Evolutionary conservation across 1,284 basidiomycete species (phyloP).

Genomic region (Fomes fomentarius): DNA sequence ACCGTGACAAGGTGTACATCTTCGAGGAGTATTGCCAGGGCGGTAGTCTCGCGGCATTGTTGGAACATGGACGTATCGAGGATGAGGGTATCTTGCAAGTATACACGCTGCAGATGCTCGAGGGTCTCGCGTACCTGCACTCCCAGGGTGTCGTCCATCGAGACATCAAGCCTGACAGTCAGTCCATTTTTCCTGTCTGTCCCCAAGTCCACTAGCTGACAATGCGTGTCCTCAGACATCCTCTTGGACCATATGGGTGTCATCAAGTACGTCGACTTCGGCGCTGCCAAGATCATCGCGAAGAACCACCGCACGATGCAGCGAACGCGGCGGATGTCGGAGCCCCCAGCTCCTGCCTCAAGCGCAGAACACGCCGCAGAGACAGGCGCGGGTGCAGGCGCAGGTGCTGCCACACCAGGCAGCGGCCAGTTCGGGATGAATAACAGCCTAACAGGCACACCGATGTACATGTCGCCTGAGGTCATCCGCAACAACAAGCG

Average conservation of each 20-base stretch:
- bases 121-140: conserved; percentile 94
- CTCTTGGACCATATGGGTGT: conserved; percentile 92
- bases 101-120: conserved; percentile 97
- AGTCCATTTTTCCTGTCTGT: conserved; percentile 37
- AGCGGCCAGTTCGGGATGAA: conserved; percentile 55
- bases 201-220: background rate
- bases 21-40: conserved; percentile 99
- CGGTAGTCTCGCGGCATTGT: conserved; percentile 87
- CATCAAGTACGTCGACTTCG: conserved; percentile 99
- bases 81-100: conserved; percentile 96
- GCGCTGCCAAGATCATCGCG: conserved; percentile 96
- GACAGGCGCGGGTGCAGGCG: conserved; percentile 28
- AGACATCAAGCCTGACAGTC: conserved; percentile 99
- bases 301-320: conserved; percentile 92
- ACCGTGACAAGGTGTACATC: conserved; percentile 98
- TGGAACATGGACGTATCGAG: conserved; percentile 95
- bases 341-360: conserved; percentile 36
- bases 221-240: conserved; percentile 68
- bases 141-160: conserved; percentile 93
- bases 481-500: conserved; percentile 93
- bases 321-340: conserved; percentile 62
- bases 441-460: conserved; percentile 94
- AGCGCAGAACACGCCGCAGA: too few relatives aligned
- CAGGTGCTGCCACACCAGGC: conserved; percentile 16
- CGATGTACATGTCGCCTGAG: conserved; percentile 99